These are phyloP conservation scores for Neurospora cerealis DNA, from an alignment of 495 filamentous ascomycete species.

Conservation along the genomic window DNA sequence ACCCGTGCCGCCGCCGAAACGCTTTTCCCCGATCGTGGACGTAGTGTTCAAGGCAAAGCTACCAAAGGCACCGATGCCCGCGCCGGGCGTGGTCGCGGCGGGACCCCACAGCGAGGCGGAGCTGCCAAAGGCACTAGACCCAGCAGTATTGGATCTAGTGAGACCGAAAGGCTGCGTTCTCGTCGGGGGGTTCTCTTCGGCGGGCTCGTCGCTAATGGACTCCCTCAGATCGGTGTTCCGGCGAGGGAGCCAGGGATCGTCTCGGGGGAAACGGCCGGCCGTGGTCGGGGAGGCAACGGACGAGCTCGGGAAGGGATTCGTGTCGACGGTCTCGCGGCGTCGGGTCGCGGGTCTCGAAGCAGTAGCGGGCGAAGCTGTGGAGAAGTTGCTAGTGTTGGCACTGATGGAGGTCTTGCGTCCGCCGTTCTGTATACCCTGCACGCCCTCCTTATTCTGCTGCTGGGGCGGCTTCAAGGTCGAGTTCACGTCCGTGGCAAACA, in stretches of 20 bases:
- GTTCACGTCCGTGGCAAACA: slow-evolving; percentile 81
- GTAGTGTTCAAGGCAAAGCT: slow-evolving; percentile 54
- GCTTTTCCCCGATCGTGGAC: slow-evolving; percentile 57
- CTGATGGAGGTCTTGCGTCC: slow-evolving; percentile 72
- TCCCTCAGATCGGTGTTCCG: slow-evolving; percentile 55
- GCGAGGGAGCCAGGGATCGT: slow-evolving; percentile 54
- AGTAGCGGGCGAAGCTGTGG: slow-evolving; percentile 51
- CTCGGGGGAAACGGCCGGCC: slow-evolving; percentile 36
- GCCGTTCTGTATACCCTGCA: slow-evolving; percentile 28
- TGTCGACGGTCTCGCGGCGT: slow-evolving; percentile 82
- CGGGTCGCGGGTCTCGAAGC: slow-evolving; percentile 58
- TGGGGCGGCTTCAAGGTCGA: slow-evolving; percentile 81
- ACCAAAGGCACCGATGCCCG: slow-evolving; percentile 78
- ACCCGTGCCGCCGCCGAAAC: slow-evolving; percentile 53
- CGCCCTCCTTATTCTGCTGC: slow-evolving; percentile 56
- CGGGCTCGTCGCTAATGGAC: slow-evolving; percentile 38
- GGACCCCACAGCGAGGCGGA: slow-evolving; percentile 60
- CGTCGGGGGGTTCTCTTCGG: slow-evolving; percentile 22
- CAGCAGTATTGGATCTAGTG: slow-evolving; percentile 57
- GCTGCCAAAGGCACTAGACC: slow-evolving; percentile 28
- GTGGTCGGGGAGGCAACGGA: slow-evolving; percentile 41
- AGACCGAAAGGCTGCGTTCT: slow-evolving; percentile 48
- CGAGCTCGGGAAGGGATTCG: slow-evolving; percentile 50
- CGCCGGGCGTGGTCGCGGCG: slow-evolving; percentile 33
- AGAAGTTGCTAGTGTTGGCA: slow-evolving; percentile 35